Evolutionary conservation across 2,329 filamentous ascomycete species (phyloP).

Genomic region (Clonostachys solani): DNA sequence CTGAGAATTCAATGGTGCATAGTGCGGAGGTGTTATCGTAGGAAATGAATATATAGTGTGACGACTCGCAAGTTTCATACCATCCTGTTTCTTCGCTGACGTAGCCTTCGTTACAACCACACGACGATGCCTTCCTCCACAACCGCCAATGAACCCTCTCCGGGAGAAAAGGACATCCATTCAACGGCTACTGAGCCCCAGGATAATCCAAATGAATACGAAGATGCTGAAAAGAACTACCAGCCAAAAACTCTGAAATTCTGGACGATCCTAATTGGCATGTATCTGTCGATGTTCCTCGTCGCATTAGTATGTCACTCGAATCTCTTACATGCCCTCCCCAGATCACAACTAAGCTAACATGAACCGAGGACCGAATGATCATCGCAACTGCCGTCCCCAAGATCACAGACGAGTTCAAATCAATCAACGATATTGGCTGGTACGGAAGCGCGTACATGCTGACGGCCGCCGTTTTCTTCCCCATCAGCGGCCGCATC

Average conservation of each 20-base stretch:
- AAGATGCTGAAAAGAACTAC: constrained; percentile 35
- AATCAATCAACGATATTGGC: constrained; percentile 51
- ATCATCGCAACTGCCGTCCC: constrained; percentile 33
- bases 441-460: constrained; percentile 59
- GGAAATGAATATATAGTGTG: too few relatives aligned
- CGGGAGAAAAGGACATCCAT: too few relatives aligned
- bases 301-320: constrained; percentile 29
- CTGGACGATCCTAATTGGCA: constrained; percentile 50
- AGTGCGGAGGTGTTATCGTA: too few relatives aligned
- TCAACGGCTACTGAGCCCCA: too few relatives aligned
- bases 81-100: too few relatives aligned
- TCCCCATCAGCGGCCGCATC: constrained; percentile 44
- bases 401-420: constrained; percentile 45
- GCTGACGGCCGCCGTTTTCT: constrained; percentile 52
- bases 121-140: too few relatives aligned
- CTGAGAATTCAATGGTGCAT: too few relatives aligned
- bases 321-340: background rate
- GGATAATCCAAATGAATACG: background rate
- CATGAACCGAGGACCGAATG: background rate
- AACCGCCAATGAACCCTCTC: too few relatives aligned
- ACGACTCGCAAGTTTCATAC: too few relatives aligned
- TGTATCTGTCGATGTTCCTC: constrained; percentile 47
- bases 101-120: too few relatives aligned
- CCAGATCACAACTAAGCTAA: background rate
- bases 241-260: constrained; percentile 48